A percentile compares a stretch with the other conserved stretches of the same genome.
Conservation (phyloP, 2,329 filamentous ascomycete species). For the Ophiostoma piceae region DNA sequence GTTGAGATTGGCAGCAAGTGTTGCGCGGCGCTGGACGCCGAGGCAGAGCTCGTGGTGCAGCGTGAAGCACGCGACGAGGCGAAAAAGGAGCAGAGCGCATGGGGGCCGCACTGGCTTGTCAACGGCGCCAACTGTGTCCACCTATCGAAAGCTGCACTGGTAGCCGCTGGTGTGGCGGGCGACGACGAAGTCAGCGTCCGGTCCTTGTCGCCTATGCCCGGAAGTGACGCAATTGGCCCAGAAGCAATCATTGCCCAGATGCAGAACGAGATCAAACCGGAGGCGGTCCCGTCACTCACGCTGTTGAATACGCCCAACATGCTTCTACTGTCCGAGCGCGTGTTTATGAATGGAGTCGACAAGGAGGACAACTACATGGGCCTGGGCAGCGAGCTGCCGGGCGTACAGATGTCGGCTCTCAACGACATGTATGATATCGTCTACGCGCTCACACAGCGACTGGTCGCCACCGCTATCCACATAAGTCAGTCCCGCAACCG, state of each 20-base stretch:
- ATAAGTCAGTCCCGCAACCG: slow-evolving; percentile 65
- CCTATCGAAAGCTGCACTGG: slow-evolving; percentile 17
- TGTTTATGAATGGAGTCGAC: slow-evolving; percentile 70
- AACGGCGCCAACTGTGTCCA: slow-evolving; percentile 34
- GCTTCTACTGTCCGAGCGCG: slow-evolving; percentile 56
- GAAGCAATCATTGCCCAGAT: background rate
- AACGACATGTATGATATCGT: slow-evolving; percentile 67
- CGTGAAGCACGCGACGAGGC: slow-evolving; percentile 61
- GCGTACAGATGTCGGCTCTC: slow-evolving; percentile 69
- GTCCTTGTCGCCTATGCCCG: background rate
- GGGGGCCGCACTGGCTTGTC: slow-evolving; percentile 64
- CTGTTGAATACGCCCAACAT: slow-evolving; percentile 58
- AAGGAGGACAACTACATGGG: slow-evolving; percentile 63
- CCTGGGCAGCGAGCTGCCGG: slow-evolving; percentile 53
- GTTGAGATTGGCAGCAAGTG: slow-evolving; percentile 64
- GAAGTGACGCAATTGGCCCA: background rate
- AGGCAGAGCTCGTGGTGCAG: slow-evolving; percentile 60
- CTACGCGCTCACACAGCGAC: slow-evolving; percentile 61
- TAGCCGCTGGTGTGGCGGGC: slow-evolving; percentile 18
- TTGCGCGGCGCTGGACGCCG: slow-evolving; percentile 59
- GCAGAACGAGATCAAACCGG: background rate
- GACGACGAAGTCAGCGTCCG: slow-evolving; percentile 12
- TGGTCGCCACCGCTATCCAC: slow-evolving; percentile 64
- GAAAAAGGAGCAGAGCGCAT: slow-evolving; percentile 52
- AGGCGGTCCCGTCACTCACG: slow-evolving; percentile 42